Evolutionary conservation across 2,329 filamentous ascomycete genomes (phyloP), one percentile per base, ranked within the genome.

Genomic region (Diaporthe citriasiana): DNA sequence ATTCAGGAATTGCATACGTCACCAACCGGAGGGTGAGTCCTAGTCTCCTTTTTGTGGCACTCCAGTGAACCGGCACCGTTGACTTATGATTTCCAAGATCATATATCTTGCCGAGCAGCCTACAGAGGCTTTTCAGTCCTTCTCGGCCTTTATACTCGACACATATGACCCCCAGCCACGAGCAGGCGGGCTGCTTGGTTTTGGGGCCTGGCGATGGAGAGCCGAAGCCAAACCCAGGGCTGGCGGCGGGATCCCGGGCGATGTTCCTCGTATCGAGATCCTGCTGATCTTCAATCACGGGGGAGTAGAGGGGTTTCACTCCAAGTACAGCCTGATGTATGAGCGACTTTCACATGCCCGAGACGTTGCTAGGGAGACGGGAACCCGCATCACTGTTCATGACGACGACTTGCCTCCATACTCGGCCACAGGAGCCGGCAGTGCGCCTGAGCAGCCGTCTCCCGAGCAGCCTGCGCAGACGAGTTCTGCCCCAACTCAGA

Each of bases 261-360:
- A 93, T 30, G 89, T 94, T 76, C 89, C 92, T 25, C 91, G 92
- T 38, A 87, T 98, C 56, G 94, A 97, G 79, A 83, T 97, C 77
- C 95, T 94, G 81, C 89, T 98, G 79, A 95, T 93, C 30, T 98
- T 98, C 87, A 95, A 95, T 81, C 95, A 98, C 76, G 96, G 96
- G 56, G 96, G 96, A n/a, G 95, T 95, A 74, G 97, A 93, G 82
- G 95, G 98, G 78, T 98, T 97, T 80, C 93, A 95, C 79, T 90
- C 91, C 68, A 90, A 90, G 70, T 98, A 95, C 80, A 94, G 97
- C 79, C 89, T 93, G 72, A 91, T 98, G 77, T 95, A 94, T 81
- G 95, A 97, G 80, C 90, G 95, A 9, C 85, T 98, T 72, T 89
- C 93, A 77, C 94, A 98, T 79, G 94, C 92, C 10, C 90, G 95